A percentile compares a stretch with the other conserved stretches of the same genome.
Evolutionary conservation across 2,329 filamentous ascomycete species (phyloP).

Genomic region (Fusarium keratoplasticum): DNA sequence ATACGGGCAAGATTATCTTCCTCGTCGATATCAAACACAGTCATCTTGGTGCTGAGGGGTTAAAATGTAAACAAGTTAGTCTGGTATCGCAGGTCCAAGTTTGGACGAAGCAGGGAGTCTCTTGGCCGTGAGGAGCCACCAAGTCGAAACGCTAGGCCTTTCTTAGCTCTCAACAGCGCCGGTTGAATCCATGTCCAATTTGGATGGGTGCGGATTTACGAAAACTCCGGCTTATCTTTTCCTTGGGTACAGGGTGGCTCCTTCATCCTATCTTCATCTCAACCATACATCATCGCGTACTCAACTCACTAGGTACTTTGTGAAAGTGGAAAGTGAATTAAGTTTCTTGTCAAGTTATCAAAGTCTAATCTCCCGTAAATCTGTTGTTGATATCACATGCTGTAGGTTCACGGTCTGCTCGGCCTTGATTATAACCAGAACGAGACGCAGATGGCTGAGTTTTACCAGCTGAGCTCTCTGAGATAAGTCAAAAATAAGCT

Average conservation of each 20-base stretch:
- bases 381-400: not conserved
- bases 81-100: not conserved
- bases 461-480: not conserved
- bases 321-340: not conserved
- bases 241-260: not conserved
- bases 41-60: slow-evolving; percentile 3
- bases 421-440: not conserved
- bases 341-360: not conserved
- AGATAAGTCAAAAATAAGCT: not conserved
- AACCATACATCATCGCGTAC: no score
- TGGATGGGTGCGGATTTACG: not conserved
- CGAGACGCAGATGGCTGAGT: not conserved
- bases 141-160: not conserved
- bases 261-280: not conserved
- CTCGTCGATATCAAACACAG: slow-evolving; percentile 49
- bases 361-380: not conserved
- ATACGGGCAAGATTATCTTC: slow-evolving; percentile 67
- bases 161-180: not conserved
- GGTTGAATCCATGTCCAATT: not conserved
- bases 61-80: not conserved
- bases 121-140: not conserved
- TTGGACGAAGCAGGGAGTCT: not conserved
- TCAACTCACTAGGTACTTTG: not conserved
- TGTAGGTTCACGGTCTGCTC: not conserved
- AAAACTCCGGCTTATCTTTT: not conserved